Evolutionary conservation across 1,284 basidiomycete genomes (phyloP), one percentile per base, ranked within the genome.

Genomic region (Trichosporon sp.): DNA sequence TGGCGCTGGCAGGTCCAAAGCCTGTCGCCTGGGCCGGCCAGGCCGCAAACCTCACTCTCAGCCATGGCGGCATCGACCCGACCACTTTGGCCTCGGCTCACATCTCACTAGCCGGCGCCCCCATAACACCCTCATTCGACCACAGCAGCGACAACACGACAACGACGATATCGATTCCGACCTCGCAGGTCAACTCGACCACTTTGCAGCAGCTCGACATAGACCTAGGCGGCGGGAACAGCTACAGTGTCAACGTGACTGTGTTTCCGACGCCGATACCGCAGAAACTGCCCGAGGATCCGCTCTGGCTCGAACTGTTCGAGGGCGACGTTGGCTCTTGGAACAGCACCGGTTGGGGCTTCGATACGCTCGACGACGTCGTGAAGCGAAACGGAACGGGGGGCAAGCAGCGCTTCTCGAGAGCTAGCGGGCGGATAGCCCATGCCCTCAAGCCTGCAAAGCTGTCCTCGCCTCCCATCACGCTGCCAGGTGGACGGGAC

Each of bases 271-370:
- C 56, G 19, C 2, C 29, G n/a, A 8, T 19, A 19, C 49, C 49
- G 4, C 49, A 16, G 25, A 29, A n/a, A 4, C 44, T 61, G 10
- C 54, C 31, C 29, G 60, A 61, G 37, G 60, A 57, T 23, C 29
- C 60, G 9, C 21, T 29, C 1, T 61, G 60, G 60, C 29, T 44
- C n/a, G 60, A 61, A 31, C 32, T 33, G 54, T 61, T 61, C 23
- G 60, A 61, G n/a, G 5, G 5, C 36, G 54, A 16, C 54, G 25
- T 16, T 1, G 8, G 8, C 14, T n/a, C n/a, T 8, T 14, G 25
- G 27, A 23, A 19, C 3, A 46, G 54, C 34, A 44, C 13, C 37
- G 25, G 13, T 0, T 61, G 60, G 60, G 29, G 21, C 11, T 46
- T 61, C 32, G 60, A 32, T 9, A 27, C 60, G 1, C 21, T 61